phyloP scores from a whole-genome alignment of 345 rosid species.

The Ceriops tagal region DNA sequence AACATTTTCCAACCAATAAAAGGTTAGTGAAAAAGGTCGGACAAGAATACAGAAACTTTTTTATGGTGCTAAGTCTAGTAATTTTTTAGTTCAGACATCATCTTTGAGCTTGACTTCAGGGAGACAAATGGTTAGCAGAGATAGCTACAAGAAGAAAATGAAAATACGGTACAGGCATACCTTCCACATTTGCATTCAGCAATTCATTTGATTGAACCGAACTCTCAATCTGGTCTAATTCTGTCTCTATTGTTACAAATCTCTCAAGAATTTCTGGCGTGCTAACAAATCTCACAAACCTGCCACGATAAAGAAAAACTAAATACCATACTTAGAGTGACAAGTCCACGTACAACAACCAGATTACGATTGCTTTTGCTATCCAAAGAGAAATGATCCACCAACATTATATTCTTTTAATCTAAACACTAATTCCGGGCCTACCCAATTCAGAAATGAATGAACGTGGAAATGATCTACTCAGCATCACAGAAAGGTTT shows the following conservation, averaged over 20 bases:
- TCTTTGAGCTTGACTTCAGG: background rate
- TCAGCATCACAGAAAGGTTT: too few species aligned
- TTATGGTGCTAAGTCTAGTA: too few species aligned
- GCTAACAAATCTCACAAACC: constrained; percentile 90
- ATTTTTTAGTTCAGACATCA: background rate
- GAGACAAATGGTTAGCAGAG: background rate
- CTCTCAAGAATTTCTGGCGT: constrained; percentile 98
- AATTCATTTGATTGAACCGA: constrained; percentile 60
- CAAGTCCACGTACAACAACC: background rate
- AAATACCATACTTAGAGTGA: background rate
- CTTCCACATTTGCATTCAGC: constrained; percentile 45
- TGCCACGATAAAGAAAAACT: constrained; percentile 16
- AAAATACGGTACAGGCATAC: constrained; percentile 29
- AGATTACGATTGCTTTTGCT: background rate
- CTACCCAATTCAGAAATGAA: too few species aligned
- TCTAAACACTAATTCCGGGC: too few species aligned
- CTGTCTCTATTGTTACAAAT: constrained; percentile 75
- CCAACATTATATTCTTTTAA: background rate
- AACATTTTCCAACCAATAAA: constrained; percentile 18
- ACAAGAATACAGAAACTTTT: too few species aligned
- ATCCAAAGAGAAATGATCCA: background rate
- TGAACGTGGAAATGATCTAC: too few species aligned
- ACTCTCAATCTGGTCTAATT: constrained; percentile 76
- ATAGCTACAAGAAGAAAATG: background rate
- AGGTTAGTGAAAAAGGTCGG: background rate